phyloP scores from a whole-genome alignment of 2,329 filamentous ascomycete species.

The Claviceps sp. region DNA sequence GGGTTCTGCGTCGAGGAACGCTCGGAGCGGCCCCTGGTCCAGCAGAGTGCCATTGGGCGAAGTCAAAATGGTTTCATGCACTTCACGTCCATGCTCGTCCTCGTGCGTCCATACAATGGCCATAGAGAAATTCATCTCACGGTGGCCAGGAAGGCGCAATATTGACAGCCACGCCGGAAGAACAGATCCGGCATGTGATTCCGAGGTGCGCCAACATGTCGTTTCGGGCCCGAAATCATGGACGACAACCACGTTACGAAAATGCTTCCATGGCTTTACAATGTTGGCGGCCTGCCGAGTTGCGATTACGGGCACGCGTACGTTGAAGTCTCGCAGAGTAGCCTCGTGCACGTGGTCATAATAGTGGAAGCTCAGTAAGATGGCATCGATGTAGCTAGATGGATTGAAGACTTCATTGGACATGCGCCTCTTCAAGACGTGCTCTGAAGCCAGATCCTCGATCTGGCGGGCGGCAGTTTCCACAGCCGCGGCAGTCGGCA shows the following conservation, averaged over 20 bases:
- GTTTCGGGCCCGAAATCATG: not conserved
- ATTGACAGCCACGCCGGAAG: slow-evolving; percentile 5
- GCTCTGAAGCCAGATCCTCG: slow-evolving; percentile 6
- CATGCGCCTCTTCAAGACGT: slow-evolving; percentile 6
- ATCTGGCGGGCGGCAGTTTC: slow-evolving; percentile 6
- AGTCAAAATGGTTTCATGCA: slow-evolving; percentile 5
- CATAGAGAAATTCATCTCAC: slow-evolving; percentile 6
- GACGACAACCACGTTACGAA: slow-evolving; percentile 4
- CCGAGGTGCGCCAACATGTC: slow-evolving; percentile 2
- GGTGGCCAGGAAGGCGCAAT: slow-evolving; percentile 6
- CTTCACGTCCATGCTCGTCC: not conserved
- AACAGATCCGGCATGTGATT: slow-evolving; percentile 2
- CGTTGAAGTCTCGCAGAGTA: slow-evolving; percentile 4
- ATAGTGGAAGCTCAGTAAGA: slow-evolving; percentile 6
- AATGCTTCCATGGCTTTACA: slow-evolving; percentile 7
- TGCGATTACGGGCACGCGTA: slow-evolving; percentile 6
- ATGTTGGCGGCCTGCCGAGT: slow-evolving; percentile 6
- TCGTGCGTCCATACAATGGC: slow-evolving; percentile 7
- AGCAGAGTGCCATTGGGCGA: slow-evolving; percentile 5
- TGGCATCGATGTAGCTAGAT: slow-evolving; percentile 6
- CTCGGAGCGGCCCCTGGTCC: slow-evolving; percentile 3
- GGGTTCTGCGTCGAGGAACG: slow-evolving; percentile 5
- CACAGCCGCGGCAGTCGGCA: slow-evolving; percentile 5
- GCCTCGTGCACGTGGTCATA: slow-evolving; percentile 7
- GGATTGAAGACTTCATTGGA: slow-evolving; percentile 8